Base-by-base conservation (phyloP, 257 asterid genomes). In the Solanum tacnaense region DNA sequence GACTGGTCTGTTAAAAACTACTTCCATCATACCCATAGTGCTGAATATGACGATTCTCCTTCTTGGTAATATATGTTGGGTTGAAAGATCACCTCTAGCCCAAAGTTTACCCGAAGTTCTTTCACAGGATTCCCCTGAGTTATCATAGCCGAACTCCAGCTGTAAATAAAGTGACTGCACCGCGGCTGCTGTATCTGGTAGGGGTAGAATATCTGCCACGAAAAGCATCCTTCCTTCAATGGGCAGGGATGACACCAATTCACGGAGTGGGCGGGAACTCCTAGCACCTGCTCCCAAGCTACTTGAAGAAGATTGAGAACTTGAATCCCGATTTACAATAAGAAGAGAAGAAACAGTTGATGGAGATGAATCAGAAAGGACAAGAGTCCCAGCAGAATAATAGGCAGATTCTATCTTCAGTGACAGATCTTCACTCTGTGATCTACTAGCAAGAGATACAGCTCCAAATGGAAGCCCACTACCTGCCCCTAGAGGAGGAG, bases 21-120 rank as follows among this genome's bases (percentile, higher is more conserved):
- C 91, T 94, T 97, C 98, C 98, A 95, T 95, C 98, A 97, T 94
- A 83, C 99, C 99, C 98, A 97, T 93, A 86, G 99, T 97, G 91
- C 98, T 97, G 92, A 97, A 97, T 88, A 96, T 92, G 62, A 95
- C 95, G 86, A 96, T 89, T 91, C 93, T 95, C 89, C 98, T 93
- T 91, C 98, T 93, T 76, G 98, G 98, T 87, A 97, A 87, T 92
- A 97, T 95, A 89, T 96, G 99, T 88, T 96, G 99, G 84, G 94
- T 95, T 32, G 96, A 94, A 87, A 97, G 98, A 87, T 97, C 99
- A 49, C 98, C 97, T 91, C 96, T 97, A 75, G 98, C 97, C 96
- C 98, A 93, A 89, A 95, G 95, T 89, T 96, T 94, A 84, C 87
- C 84, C 71, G 96, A 92, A 78, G 93, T 92, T 93, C 92, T 96